Evolutionary conservation across 1,284 basidiomycete species (phyloP).

Genomic region (Heimioporus retisporus): DNA sequence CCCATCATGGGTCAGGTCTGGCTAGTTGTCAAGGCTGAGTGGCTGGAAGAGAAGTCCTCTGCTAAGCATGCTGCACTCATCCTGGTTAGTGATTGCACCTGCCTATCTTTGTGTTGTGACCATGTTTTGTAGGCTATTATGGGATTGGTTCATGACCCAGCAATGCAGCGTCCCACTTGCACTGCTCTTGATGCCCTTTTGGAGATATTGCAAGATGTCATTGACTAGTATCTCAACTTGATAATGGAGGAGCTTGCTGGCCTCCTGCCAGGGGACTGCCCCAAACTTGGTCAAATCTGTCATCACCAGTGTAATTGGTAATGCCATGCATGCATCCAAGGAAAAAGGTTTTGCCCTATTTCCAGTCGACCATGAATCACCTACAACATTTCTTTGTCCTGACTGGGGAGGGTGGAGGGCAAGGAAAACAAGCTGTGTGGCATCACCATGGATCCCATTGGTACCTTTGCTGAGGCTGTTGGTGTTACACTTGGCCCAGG

Average conservation of each 20-base stretch:
- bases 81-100: slow-evolving; percentile 66
- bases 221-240: slow-evolving; percentile 91
- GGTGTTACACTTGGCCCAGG: no score
- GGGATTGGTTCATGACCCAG: slow-evolving; percentile 89
- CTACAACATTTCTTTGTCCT: slow-evolving; percentile 91
- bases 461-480: slow-evolving; percentile 98
- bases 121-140: slow-evolving; percentile 75
- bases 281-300: slow-evolving; percentile 93
- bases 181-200: slow-evolving; percentile 97
- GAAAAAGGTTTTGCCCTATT: slow-evolving; percentile 95
- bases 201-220: slow-evolving; percentile 94
- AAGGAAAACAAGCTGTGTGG: slow-evolving; percentile 96
- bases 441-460: slow-evolving; percentile 98
- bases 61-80: slow-evolving; percentile 88
- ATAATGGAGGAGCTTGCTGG: slow-evolving; percentile 97
- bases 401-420: slow-evolving; percentile 87
- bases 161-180: slow-evolving; percentile 94
- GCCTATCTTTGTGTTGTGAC: neutral
- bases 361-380: slow-evolving; percentile 92
- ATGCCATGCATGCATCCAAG: slow-evolving; percentile 98
- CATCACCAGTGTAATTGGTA: slow-evolving; percentile 98
- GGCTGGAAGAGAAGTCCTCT: slow-evolving; percentile 96
- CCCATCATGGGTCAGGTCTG: slow-evolving; percentile 94
- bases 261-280: slow-evolving; percentile 90
- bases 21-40: slow-evolving; percentile 96